Evolutionary conservation across 148 eudicot genomes (phyloP), one percentile per base, ranked within the genome.

Genomic region (Heliamphora exappendiculata): DNA sequence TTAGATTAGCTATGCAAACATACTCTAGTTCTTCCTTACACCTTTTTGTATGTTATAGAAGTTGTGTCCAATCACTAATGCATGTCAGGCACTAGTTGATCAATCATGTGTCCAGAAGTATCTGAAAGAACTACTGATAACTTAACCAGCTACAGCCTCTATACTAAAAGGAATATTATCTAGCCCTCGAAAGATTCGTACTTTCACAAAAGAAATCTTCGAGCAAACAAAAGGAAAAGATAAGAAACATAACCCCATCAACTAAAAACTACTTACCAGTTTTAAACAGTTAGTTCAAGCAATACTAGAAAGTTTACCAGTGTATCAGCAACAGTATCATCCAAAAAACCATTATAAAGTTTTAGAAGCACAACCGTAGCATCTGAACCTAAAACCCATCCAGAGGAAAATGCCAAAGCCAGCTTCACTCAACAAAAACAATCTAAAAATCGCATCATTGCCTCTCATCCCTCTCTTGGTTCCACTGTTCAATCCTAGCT

Each of bases 401-500:
- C 37, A 73, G 47, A 73, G 65, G 14, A 22, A 54, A 72, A 37
- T 54, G 75, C 47, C 49, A 36, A 34, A 26, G 49, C 75, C 49
- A n/a, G 33, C 64, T 72, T 13, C 60, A 53, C 49, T 34, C 12
- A 12, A 31, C 3, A 37, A 36, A n/a, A 37, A 36, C 31, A 20
- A 51, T 53, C 44, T 54, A 7, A 55, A 37, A 72, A 37, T 55
- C 33, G 19, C 12, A 53, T 72, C 75, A 55, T 55, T 57, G 29
- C 64, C 65, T 57, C 73, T 70, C 84, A 54, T 89, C 92, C 20
- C 86, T 82, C 78, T 89, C 87, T 22, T 87, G 79, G 76, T 89
- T 89, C 91, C 91, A 88, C 68, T 88, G 85, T 81, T 81, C 91
- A 80, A 88, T 88, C 80, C 84, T 81, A 0, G 92, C 90, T 28